Evolutionary conservation across 2,329 filamentous ascomycete genomes (phyloP).

Genomic region (Aureobasidium subglaciale): DNA sequence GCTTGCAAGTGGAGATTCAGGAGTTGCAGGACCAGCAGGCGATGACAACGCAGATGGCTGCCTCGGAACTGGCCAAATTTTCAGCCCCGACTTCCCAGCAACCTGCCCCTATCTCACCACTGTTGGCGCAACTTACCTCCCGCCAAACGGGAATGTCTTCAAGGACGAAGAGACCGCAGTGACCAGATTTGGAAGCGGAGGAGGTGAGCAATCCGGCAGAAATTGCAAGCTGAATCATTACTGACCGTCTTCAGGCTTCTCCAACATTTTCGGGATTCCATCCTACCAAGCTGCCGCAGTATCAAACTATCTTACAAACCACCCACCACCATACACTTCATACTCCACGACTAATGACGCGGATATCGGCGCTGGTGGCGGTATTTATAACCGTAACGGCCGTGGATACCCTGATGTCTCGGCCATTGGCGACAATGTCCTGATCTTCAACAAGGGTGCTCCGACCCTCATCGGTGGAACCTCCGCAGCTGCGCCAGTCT

Average conservation of each 20-base stretch:
- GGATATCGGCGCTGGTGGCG: slow-evolving; percentile 20
- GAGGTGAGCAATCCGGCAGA: slow-evolving; percentile 17
- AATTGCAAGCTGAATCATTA: not conserved
- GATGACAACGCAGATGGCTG: slow-evolving; percentile 32
- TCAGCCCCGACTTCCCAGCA: slow-evolving; percentile 40
- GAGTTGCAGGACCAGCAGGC: slow-evolving; percentile 46
- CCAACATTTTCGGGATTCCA: slow-evolving; percentile 27
- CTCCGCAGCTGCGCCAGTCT: slow-evolving; percentile 23
- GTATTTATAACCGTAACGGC: slow-evolving; percentile 25
- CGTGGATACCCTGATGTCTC: slow-evolving; percentile 25
- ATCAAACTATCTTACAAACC: slow-evolving; percentile 26
- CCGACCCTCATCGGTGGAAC: slow-evolving; percentile 25
- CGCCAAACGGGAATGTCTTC: slow-evolving; percentile 24
- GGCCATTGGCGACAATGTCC: slow-evolving; percentile 3
- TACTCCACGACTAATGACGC: slow-evolving; percentile 17
- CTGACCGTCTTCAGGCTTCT: slow-evolving; percentile 23
- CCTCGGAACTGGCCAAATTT: slow-evolving; percentile 37
- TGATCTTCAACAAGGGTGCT: slow-evolving; percentile 17
- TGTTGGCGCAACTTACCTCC: slow-evolving; percentile 35
- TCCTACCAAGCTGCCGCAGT: slow-evolving; percentile 35
- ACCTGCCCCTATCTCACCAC: slow-evolving; percentile 41
- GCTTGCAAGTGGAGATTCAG: slow-evolving; percentile 55
- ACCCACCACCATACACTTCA: slow-evolving; percentile 24
- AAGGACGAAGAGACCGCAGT: slow-evolving; percentile 33
- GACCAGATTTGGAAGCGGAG: slow-evolving; percentile 37